Conservation (phyloP, 1,284 basidiomycete genomes). For the Sparassis latifolia region DNA sequence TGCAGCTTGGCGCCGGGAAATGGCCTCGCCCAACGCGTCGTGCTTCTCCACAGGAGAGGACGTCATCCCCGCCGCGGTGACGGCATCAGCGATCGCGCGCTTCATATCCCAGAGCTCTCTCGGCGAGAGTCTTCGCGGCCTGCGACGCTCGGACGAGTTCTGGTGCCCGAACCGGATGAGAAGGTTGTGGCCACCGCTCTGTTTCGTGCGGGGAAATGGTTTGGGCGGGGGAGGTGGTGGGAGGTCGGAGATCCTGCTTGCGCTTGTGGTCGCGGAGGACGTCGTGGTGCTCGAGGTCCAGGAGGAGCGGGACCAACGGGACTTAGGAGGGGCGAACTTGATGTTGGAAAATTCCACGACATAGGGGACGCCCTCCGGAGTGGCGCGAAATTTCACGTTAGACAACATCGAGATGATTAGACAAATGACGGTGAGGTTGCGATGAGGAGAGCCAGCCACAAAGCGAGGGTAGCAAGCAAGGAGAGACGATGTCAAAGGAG, state of each 20-base stretch:
- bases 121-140: conserved; percentile 24
- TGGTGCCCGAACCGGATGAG: conserved; percentile 30
- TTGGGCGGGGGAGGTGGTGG: conserved; percentile 15
- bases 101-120: conserved; percentile 32
- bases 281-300: conserved; percentile 1
- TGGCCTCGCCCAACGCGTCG: conserved; percentile 11
- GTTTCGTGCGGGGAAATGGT: conserved; percentile 1
- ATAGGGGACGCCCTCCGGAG: conserved; percentile 33
- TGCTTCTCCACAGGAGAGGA: conserved; percentile 20
- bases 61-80: conserved; percentile 42
- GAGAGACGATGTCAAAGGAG: background rate
- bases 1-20: conserved; percentile 11
- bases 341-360: conserved; percentile 39
- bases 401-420: conserved; percentile 13
- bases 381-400: conserved; percentile 33
- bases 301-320: conserved; percentile 7
- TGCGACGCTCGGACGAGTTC: conserved; percentile 10
- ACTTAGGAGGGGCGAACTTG: conserved; percentile 25
- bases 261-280: background rate
- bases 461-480: background rate
- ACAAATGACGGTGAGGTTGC: conserved; percentile 19
- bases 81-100: conserved; percentile 35
- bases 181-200: conserved; percentile 19
- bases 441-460: background rate
- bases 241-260: background rate